These are phyloP conservation scores for Cystobasidium sp. DNA, from an alignment of 1,284 basidiomycete genomes.

Conservation along the genomic window DNA sequence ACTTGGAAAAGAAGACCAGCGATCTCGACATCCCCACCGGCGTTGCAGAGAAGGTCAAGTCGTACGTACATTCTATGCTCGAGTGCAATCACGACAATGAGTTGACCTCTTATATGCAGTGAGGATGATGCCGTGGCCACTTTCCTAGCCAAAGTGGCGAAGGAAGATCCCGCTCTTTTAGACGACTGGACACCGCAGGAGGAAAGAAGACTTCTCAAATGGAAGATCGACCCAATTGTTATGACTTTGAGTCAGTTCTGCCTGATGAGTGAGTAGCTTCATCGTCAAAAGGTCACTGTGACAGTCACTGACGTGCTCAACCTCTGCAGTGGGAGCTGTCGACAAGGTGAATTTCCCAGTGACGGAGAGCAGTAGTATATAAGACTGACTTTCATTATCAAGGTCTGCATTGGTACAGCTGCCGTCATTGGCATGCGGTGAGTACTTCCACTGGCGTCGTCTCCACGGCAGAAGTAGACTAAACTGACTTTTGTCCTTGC, in stretches of 20 bases:
- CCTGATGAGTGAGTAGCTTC: constrained; percentile 26
- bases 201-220: constrained; percentile 36
- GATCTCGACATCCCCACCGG: constrained; percentile 2
- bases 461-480: not conserved
- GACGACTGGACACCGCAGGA: constrained; percentile 30
- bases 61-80: not conserved
- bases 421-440: constrained; percentile 35
- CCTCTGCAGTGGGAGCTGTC: constrained; percentile 32
- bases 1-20: constrained; percentile 7
- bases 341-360: constrained; percentile 12
- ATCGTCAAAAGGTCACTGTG: not conserved
- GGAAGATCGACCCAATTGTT: constrained; percentile 45
- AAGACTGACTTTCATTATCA: too few relatives aligned
- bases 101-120: not conserved
- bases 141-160: constrained; percentile 44
- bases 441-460: not conserved
- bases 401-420: constrained; percentile 43
- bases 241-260: constrained; percentile 41
- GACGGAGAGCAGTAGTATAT: too few relatives aligned
- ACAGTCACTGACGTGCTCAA: not conserved
- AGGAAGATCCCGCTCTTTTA: constrained; percentile 37
- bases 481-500: not conserved
- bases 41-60: constrained; percentile 3
- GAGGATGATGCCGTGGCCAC: constrained; percentile 38
- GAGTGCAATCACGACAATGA: not conserved